Evolutionary conservation across 352 stramenopile genomes (phyloP), one percentile per base, ranked within the genome.

Genomic region (Sclerospora graminicola): DNA sequence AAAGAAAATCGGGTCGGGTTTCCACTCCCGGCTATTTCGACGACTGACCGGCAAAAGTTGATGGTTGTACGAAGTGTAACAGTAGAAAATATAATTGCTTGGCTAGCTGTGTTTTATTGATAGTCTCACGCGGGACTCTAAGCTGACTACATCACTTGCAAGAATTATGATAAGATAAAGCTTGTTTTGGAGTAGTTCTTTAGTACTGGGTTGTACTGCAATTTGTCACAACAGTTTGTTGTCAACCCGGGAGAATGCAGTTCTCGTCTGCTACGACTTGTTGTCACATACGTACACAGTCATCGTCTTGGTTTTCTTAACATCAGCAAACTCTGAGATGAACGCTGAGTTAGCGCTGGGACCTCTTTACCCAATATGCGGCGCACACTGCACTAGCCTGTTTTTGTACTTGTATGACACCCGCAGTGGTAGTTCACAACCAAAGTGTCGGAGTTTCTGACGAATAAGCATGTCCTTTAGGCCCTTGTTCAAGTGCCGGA

Each of bases 171-270:
- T 26, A 95, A 56, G 19, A 95, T 83, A 51, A 95, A 89, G 54
- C 78, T 91, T 16, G 83, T 92, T 60, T 95, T 95, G 43, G 67
- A 70, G 54, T 94, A 95, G 56, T 95, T 82, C 43, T 94, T 73
- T 5, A 95, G 41, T 32, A 95, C 48, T 13, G 84, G 84, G 38
- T 95, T 94, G 69, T 92, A 95, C 23, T 90, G 50, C 16, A 52
- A 7, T 26, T 26, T 23, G 5, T 23, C 38, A 31, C 2, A 38
- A 41, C 14, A 28, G 20, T 14, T 52, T 6, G 14, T 31, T 13
- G 28, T 45, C 18, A 61, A 33, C 33, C 11, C 10, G 11, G 5
- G 14, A 11, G 11, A 35, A 35, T 15, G n/a, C n/a, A n/a, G 5
- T 40, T 13, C 3, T n/a, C 19, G 4, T 18, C 7, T 2, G 14